Conservation (phyloP, 306 rosid species). For the Pueraria montana region DNA sequence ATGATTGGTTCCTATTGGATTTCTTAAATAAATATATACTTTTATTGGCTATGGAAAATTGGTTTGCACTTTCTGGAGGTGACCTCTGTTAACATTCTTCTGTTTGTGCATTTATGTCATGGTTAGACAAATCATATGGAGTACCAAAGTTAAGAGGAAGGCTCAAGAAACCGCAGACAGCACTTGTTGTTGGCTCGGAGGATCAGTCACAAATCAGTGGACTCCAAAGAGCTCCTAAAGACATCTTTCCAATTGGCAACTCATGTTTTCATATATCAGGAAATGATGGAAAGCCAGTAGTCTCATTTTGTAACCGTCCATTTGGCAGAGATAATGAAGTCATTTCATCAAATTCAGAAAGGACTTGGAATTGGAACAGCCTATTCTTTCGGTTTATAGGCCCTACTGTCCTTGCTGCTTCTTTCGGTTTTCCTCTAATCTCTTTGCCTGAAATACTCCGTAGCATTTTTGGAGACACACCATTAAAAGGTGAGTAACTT, state of each 20-base stretch:
- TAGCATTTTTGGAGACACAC: slow-evolving; percentile 77
- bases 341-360: slow-evolving; percentile 49
- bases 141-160: slow-evolving; percentile 55
- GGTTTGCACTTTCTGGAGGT: slow-evolving; percentile 33
- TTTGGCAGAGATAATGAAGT: slow-evolving; percentile 57
- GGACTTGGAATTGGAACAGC: slow-evolving; percentile 60
- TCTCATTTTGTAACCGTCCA: slow-evolving; percentile 77
- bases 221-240: slow-evolving; percentile 54
- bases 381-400: slow-evolving; percentile 79
- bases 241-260: slow-evolving; percentile 52
- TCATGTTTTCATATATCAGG: slow-evolving; percentile 56
- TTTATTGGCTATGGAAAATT: neutral
- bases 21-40: slow-evolving; percentile 38
- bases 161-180: slow-evolving; percentile 53
- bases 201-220: slow-evolving; percentile 64
- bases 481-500: slow-evolving; percentile 66
- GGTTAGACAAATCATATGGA: slow-evolving; percentile 64
- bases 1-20: slow-evolving; percentile 5
- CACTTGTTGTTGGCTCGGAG: slow-evolving; percentile 71
- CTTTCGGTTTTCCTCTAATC: slow-evolving; percentile 61
- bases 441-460: slow-evolving; percentile 73
- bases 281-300: slow-evolving; percentile 73
- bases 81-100: slow-evolving; percentile 45
- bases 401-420: slow-evolving; percentile 78
- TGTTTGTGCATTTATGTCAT: slow-evolving; percentile 37